Conservation (phyloP, 768 basidiomycete species). For the Boletus rubescentipes region DNA sequence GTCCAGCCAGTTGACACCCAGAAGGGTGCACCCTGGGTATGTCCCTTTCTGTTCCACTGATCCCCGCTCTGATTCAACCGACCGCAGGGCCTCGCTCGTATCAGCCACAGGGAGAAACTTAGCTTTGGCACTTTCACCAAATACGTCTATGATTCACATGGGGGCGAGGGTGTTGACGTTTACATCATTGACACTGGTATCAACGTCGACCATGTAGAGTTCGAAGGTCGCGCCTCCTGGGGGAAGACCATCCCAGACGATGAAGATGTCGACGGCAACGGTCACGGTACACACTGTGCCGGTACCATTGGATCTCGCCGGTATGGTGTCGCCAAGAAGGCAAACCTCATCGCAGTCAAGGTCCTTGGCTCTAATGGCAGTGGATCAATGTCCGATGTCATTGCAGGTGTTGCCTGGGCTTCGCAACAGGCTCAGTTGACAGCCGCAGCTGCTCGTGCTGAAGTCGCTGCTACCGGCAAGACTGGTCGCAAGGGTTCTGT, state of each 20-base stretch:
- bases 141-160: slow-evolving; percentile 68
- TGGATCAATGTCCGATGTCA: slow-evolving; percentile 93
- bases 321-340: slow-evolving; percentile 96
- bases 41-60: slow-evolving; percentile 14
- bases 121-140: slow-evolving; percentile 78
- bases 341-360: slow-evolving; percentile 87
- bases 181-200: slow-evolving; percentile 90
- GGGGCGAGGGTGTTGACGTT: slow-evolving; percentile 94
- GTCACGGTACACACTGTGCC: slow-evolving; percentile 94
- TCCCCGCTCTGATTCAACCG: slow-evolving; percentile 11
- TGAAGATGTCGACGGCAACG: slow-evolving; percentile 88
- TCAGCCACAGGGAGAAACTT: slow-evolving; percentile 82
- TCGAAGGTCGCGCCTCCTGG: slow-evolving; percentile 89
- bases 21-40: slow-evolving; percentile 83
- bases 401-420: slow-evolving; percentile 86
- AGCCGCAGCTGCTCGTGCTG: slow-evolving; percentile 58
- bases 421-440: slow-evolving; percentile 51
- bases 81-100: slow-evolving; percentile 85
- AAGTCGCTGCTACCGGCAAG: slow-evolving; percentile 70
- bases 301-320: slow-evolving; percentile 92
- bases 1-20: slow-evolving; percentile 38
- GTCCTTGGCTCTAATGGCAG: slow-evolving; percentile 93
- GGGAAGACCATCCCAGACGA: slow-evolving; percentile 92
- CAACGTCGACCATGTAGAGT: slow-evolving; percentile 80
- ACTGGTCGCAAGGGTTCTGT: slow-evolving; percentile 91